Conservation (phyloP, 2,329 filamentous ascomycete genomes). For the Paecilomyces formosus region DNA sequence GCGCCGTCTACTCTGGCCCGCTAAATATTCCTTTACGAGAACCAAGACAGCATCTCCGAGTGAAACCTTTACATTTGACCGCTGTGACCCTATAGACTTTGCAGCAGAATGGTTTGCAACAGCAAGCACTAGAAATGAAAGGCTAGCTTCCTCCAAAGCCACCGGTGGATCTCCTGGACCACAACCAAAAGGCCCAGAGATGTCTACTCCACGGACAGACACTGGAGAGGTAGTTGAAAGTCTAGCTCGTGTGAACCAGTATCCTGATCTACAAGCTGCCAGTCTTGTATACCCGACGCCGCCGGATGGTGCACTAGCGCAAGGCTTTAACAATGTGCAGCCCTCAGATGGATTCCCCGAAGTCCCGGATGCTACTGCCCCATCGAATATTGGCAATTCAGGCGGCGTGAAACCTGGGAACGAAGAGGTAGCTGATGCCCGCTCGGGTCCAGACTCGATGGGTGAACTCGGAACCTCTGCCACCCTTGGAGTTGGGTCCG, state of each 20-base stretch:
- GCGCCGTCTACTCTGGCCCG: slow-evolving; percentile 39
- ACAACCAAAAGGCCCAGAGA: slow-evolving; percentile 16
- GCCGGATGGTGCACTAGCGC: slow-evolving; percentile 39
- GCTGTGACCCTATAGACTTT: slow-evolving; percentile 34
- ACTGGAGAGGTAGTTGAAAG: slow-evolving; percentile 26
- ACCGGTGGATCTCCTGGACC: slow-evolving; percentile 11
- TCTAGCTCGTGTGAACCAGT: slow-evolving; percentile 29
- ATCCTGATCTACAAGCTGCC: slow-evolving; percentile 32
- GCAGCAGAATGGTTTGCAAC: slow-evolving; percentile 32
- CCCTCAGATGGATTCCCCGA: slow-evolving; percentile 25
- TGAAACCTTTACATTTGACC: slow-evolving; percentile 9
- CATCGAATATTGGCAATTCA: slow-evolving; percentile 10
- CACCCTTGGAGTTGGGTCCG: slow-evolving; percentile 26
- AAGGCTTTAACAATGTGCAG: slow-evolving; percentile 19
- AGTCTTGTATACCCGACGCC: slow-evolving; percentile 48
- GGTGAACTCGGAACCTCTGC: slow-evolving; percentile 15
- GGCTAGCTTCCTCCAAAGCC: slow-evolving; percentile 6
- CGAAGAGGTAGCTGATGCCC: slow-evolving; percentile 6
- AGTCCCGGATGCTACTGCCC: slow-evolving; percentile 15
- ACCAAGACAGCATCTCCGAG: slow-evolving; percentile 12
- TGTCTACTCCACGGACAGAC: slow-evolving; percentile 16
- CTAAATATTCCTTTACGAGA: slow-evolving; percentile 35
- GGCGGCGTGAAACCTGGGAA: slow-evolving; percentile 8
- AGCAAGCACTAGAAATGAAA: slow-evolving; percentile 15
- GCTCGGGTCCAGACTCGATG: slow-evolving; percentile 11